These are phyloP conservation scores for Pleurotus giganteus DNA, from an alignment of 768 basidiomycete genomes.

Conservation along the genomic window DNA sequence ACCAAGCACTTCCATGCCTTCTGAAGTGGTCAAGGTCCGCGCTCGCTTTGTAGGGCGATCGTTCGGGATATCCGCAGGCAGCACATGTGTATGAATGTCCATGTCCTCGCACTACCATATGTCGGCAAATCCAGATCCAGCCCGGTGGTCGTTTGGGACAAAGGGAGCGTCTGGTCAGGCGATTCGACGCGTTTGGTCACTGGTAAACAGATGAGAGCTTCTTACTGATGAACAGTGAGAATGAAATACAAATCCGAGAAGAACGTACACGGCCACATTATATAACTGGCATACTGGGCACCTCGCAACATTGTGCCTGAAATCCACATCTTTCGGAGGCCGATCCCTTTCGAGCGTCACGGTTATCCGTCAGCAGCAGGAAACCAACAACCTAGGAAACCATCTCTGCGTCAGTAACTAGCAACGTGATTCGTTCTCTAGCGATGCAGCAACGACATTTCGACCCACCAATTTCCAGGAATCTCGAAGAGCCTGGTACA, in stretches of 20 bases:
- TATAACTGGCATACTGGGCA: background rate
- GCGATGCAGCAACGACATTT: too few species aligned
- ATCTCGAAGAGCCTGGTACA: too few species aligned
- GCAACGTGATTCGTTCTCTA: background rate
- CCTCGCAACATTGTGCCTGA: constrained; percentile 4
- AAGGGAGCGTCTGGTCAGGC: background rate
- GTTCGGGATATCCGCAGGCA: background rate
- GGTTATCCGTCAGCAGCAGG: background rate
- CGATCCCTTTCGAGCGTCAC: background rate
- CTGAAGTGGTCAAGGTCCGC: background rate
- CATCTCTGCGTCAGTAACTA: background rate
- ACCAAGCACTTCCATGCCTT: background rate
- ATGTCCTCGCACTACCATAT: background rate
- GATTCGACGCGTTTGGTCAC: background rate
- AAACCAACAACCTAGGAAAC: background rate
- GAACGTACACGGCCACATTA: background rate
- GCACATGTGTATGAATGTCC: background rate
- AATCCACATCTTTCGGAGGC: constrained; percentile 3
- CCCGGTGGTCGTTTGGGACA: background rate
- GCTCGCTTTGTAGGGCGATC: background rate
- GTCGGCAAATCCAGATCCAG: background rate
- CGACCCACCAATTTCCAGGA: too few species aligned
- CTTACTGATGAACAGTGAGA: constrained; percentile 27
- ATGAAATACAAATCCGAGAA: constrained; percentile 2
- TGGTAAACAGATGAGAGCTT: constrained; percentile 26